These are phyloP conservation scores for Dimocarpus longan DNA, from an alignment of 345 rosid species.

Conservation along the genomic window DNA sequence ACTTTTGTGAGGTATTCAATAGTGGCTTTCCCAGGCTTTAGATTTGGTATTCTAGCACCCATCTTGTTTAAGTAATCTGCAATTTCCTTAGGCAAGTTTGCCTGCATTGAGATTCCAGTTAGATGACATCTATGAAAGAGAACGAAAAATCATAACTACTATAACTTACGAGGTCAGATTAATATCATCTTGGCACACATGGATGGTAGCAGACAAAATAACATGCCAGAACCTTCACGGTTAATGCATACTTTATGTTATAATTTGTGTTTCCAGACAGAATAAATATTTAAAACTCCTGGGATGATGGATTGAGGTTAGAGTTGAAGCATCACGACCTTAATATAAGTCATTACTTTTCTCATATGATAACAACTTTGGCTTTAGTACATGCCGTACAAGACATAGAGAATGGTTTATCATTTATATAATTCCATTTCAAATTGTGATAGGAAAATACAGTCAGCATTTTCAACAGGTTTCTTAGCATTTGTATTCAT, in stretches of 20 bases:
- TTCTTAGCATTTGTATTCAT: background rate
- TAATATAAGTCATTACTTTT: background rate
- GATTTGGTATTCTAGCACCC: conserved; percentile 97
- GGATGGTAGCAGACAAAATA: background rate
- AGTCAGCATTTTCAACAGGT: conserved; percentile 1
- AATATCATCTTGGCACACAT: background rate
- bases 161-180: background rate
- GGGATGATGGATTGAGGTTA: background rate
- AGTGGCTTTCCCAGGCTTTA: conserved; percentile 96
- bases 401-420: background rate
- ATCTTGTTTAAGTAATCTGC: conserved; percentile 92
- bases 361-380: background rate
- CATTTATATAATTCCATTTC: background rate
- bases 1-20: conserved; percentile 76
- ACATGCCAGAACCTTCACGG: background rate
- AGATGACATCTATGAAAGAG: conserved; percentile 12
- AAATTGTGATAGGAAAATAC: background rate
- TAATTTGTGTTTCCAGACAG: background rate
- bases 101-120: conserved; percentile 44
- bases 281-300: background rate
- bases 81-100: conserved; percentile 97
- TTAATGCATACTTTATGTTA: background rate
- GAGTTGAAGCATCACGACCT: background rate
- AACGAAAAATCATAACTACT: background rate
- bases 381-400: background rate